These are phyloP conservation scores for Alternaria sp. DNA, from an alignment of 2,329 filamentous ascomycete species.

Conservation along the genomic window DNA sequence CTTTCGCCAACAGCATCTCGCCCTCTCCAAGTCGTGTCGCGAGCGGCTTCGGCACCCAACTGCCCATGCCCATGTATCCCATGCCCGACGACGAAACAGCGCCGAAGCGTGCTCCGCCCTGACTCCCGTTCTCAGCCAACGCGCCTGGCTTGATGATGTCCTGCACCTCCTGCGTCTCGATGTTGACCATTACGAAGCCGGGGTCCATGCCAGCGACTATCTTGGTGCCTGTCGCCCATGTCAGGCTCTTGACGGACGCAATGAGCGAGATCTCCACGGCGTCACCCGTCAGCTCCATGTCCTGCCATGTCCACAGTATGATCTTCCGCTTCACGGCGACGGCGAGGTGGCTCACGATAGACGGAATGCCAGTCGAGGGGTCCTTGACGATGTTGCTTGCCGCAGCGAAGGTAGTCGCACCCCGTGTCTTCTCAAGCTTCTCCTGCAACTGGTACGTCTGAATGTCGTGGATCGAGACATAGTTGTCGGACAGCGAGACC, in stretches of 20 bases:
- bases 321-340: conserved; percentile 92
- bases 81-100: conserved; percentile 85
- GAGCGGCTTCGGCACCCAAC: conserved; percentile 89
- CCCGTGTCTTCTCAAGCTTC: conserved; percentile 81
- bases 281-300: conserved; percentile 82
- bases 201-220: conserved; percentile 90
- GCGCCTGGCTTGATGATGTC: conserved; percentile 81
- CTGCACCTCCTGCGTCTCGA: conserved; percentile 73
- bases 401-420: conserved; percentile 87
- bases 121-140: conserved; percentile 68
- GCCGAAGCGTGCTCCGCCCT: conserved; percentile 77
- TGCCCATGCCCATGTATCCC: conserved; percentile 95
- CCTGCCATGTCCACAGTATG: conserved; percentile 93
- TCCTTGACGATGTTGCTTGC: conserved; percentile 97
- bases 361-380: conserved; percentile 81
- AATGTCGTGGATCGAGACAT: conserved; percentile 88
- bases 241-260: conserved; percentile 85
- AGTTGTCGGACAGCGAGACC: conserved; percentile 87
- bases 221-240: conserved; percentile 87
- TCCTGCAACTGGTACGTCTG: conserved; percentile 84
- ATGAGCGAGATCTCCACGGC: conserved; percentile 78
- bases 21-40: conserved; percentile 82
- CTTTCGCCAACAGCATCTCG: conserved; percentile 92
- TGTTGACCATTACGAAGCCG: conserved; percentile 88
- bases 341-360: conserved; percentile 88